Evolutionary conservation across 495 filamentous ascomycete genomes (phyloP), one percentile per base, ranked within the genome.

Genomic region (Pseudotulostoma volvatum): DNA sequence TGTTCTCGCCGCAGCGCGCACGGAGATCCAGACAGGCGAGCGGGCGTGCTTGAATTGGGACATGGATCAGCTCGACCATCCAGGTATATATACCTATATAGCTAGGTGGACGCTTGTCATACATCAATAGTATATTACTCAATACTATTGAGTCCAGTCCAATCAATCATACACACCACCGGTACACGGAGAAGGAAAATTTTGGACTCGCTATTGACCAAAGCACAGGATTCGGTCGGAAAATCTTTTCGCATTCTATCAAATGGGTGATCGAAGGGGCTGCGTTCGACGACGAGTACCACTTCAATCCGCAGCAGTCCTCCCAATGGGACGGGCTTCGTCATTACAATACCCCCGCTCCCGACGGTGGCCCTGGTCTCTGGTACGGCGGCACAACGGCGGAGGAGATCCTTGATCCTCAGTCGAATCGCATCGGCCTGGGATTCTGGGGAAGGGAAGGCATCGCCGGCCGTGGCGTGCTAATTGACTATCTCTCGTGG

Each of bases 291-390:
- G 79, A 84, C 44, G 64, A 79, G 41, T 76, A 82, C 42, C 66
- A 70, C 18, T 67, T 85, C 54, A 86, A 86, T 53, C 84, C 81
- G 0, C 81, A 86, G 49, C 70, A 73, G 46, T 71, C 72, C 18
- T 79, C 75, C 2, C 81, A 88, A 55, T 85, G 81, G 81, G 81
- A 87, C 48, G 76, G 77, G 14, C 64, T 85, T n/a, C 62, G 76
- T 34, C 79, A 84, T 47, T 61, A 66, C 42, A 59, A 54, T 17
- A 50, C 48, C 2, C 61, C 61, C 5, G 54, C 48, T 0, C 58
- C 59, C 4, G 54, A 52, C 40, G 31, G 56, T 39, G 34, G 61
- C 52, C 45, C 55, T 34, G 39, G 60, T 23, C 33, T 77, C 46
- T 66, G 64, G 47, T 69, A 76, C 54, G 73, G 73, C 45, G 60